Conservation (phyloP, 345 rosid species). For the Pistacia vera region DNA sequence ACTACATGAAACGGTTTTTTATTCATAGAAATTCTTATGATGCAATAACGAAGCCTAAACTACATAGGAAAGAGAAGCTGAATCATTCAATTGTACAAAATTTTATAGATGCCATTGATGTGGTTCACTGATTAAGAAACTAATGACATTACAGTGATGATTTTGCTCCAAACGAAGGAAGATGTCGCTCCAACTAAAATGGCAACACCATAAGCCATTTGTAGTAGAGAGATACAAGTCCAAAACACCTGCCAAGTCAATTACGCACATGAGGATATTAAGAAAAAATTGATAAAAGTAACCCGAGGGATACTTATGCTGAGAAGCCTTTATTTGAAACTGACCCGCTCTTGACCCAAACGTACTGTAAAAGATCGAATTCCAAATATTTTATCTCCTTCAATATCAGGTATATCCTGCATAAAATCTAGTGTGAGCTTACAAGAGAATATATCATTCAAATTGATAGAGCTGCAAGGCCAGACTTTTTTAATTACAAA, state of each 20-base stretch:
- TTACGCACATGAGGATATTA: constrained; percentile 4
- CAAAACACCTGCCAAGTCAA: constrained; percentile 74
- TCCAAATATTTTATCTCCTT: constrained; percentile 89
- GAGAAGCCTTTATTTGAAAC: constrained; percentile 9
- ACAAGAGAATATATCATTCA: neutral
- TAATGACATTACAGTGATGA: constrained; percentile 58
- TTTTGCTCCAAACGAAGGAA: constrained; percentile 77
- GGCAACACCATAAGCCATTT: constrained; percentile 80
- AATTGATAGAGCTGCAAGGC: neutral
- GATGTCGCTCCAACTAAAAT: constrained; percentile 77
- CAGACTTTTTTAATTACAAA: neutral
- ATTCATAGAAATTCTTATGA: neutral
- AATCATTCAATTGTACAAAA: constrained; percentile 2
- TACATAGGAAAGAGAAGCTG: neutral
- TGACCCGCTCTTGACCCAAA: constrained; percentile 77
- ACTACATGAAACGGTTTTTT: neutral
- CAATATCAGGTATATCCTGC: constrained; percentile 97
- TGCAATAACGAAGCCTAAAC: neutral
- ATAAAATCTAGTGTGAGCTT: constrained; percentile 16
- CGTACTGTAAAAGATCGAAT: constrained; percentile 81
- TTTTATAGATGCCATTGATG: neutral
- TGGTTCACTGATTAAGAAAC: neutral
- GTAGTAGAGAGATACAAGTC: constrained; percentile 80
- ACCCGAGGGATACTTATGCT: neutral
- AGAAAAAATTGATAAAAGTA: neutral